phyloP scores from a whole-genome alignment of 768 basidiomycete species.

The Trametes elegans region DNA sequence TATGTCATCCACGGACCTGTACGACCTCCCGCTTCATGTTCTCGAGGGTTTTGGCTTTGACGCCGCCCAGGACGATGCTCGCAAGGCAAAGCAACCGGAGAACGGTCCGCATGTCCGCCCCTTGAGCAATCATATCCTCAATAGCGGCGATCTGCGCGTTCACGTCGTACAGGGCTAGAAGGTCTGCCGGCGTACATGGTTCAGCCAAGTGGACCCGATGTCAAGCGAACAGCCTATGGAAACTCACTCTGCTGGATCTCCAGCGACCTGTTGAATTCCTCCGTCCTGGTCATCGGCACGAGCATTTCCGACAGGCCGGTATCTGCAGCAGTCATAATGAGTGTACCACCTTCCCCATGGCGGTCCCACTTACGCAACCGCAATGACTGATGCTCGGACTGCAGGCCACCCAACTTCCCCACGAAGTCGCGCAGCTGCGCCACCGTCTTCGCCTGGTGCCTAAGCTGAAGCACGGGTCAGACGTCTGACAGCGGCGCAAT shows the following conservation, averaged over 20 bases:
- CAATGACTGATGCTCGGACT: constrained; percentile 87
- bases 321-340: constrained; percentile 47
- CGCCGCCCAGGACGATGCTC: constrained; percentile 79
- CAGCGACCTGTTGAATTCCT: constrained; percentile 86
- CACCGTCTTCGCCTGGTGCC: constrained; percentile 86
- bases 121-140: constrained; percentile 88
- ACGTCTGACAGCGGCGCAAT: background rate
- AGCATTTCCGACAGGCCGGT: constrained; percentile 93
- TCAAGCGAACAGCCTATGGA: background rate
- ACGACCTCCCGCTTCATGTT: constrained; percentile 89
- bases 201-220: background rate
- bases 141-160: constrained; percentile 78
- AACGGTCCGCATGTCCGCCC: constrained; percentile 76
- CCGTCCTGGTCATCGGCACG: constrained; percentile 78
- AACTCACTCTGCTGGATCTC: constrained; percentile 93
- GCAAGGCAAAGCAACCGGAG: constrained; percentile 83
- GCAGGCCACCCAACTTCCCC: constrained; percentile 88
- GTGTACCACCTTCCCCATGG: constrained; percentile 3
- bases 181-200: constrained; percentile 49
- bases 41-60: constrained; percentile 85
- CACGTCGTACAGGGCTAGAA: constrained; percentile 91
- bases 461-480: constrained; percentile 46
- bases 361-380: constrained; percentile 70
- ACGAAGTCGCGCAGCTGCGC: constrained; percentile 93
- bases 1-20: constrained; percentile 45